Conservation (phyloP, 1,139 yeast species). For the Candida labiduridarum region DNA sequence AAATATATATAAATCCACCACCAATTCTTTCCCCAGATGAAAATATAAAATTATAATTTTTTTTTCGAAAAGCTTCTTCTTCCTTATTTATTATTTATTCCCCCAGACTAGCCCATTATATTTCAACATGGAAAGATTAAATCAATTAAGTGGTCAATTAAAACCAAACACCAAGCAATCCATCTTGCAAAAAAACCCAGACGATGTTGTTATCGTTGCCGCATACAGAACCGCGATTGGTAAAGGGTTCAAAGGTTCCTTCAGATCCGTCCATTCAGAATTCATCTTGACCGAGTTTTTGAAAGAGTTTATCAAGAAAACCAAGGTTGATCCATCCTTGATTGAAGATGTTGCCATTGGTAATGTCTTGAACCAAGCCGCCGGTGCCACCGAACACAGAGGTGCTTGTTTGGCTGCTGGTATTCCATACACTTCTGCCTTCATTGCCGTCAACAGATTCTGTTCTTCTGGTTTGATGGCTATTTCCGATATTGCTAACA, state of each 20-base stretch:
- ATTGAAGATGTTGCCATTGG: constrained; percentile 88
- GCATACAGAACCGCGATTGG: constrained; percentile 91
- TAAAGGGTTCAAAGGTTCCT: constrained; percentile 81
- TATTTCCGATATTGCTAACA: constrained; percentile 84
- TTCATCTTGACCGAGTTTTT: constrained; percentile 69
- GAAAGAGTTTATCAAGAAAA: constrained; percentile 58
- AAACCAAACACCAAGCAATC: constrained; percentile 48
- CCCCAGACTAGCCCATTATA: background rate
- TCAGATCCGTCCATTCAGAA: constrained; percentile 76
- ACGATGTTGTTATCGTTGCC: constrained; percentile 83
- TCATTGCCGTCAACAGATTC: constrained; percentile 86
- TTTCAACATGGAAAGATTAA: constrained; percentile 57
- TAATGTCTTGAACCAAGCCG: constrained; percentile 86
- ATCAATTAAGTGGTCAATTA: constrained; percentile 61
- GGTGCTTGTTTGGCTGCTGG: constrained; percentile 65
- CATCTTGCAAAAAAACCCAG: constrained; percentile 62
- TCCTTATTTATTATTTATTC: background rate
- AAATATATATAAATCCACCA: constrained; percentile 2
- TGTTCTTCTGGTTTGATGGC: constrained; percentile 95
- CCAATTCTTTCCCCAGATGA: constrained; percentile 3
- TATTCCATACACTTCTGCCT: constrained; percentile 62
- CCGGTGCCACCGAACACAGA: constrained; percentile 90
- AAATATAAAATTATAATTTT: background rate
- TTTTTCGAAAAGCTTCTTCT: background rate
- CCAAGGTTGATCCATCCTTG: constrained; percentile 62